Conservation (phyloP, 2,329 filamentous ascomycete species). For the Aulographum hederae region DNA sequence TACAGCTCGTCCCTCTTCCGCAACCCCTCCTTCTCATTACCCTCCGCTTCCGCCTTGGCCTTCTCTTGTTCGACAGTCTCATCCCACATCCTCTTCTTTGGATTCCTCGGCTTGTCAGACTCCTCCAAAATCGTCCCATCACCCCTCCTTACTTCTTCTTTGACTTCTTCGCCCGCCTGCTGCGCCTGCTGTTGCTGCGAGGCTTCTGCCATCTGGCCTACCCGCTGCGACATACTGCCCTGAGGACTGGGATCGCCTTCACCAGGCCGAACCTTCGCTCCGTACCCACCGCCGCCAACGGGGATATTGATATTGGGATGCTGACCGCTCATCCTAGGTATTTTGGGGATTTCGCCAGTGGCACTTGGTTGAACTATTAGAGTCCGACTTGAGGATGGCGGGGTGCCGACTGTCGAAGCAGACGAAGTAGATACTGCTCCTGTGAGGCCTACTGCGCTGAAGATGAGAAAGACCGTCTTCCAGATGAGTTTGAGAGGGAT, state of each 20-base stretch:
- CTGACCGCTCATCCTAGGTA: conserved; percentile 11
- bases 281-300: conserved; percentile 32
- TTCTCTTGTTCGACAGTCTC: conserved; percentile 22
- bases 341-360: conserved; percentile 15
- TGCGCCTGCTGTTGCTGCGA: conserved; percentile 8
- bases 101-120: conserved; percentile 26
- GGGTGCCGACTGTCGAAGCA: conserved; percentile 7
- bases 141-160: conserved; percentile 21
- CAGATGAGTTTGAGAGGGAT: conserved; percentile 56
- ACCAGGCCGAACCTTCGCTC: conserved; percentile 18
- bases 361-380: conserved; percentile 26
- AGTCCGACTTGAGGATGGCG: conserved; percentile 9
- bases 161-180: conserved; percentile 13
- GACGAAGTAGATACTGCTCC: conserved; percentile 5
- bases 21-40: conserved; percentile 1
- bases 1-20: conserved; percentile 16
- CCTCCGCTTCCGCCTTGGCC: conserved; percentile 7
- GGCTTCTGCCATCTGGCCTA: conserved; percentile 25
- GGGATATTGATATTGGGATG: conserved; percentile 16
- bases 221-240: conserved; percentile 18
- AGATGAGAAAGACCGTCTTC: conserved; percentile 35
- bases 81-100: conserved; percentile 45
- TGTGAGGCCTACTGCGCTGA: conserved; percentile 30
- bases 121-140: conserved; percentile 25
- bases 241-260: conserved; percentile 17